Conservation (phyloP, 768 basidiomycete genomes). For the Pleurotus eryngii region DNA sequence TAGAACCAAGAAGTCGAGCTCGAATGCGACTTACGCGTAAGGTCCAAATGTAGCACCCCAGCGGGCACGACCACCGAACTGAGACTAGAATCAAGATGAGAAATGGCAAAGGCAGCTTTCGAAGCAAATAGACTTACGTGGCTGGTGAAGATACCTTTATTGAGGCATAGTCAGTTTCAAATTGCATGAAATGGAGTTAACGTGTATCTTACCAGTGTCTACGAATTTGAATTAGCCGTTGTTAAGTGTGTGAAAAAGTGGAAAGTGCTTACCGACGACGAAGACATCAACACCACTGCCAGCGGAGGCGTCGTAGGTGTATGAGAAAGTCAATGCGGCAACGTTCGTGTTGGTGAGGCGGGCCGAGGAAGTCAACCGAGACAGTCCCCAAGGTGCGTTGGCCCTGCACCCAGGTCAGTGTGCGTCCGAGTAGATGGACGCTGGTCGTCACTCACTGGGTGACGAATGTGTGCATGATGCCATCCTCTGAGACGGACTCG, state of each 20-base stretch:
- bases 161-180: not conserved
- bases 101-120: not conserved
- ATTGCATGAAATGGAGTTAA: not conserved
- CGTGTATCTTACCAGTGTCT: slow-evolving; percentile 22
- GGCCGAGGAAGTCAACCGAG: slow-evolving; percentile 21
- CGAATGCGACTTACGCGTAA: slow-evolving; percentile 10
- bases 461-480: slow-evolving; percentile 19
- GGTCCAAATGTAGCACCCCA: slow-evolving; percentile 37
- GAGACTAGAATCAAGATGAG: slow-evolving; percentile 15
- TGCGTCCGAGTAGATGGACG: not conserved
- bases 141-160: slow-evolving; percentile 16
- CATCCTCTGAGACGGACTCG: slow-evolving; percentile 26
- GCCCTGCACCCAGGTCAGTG: slow-evolving; percentile 14
- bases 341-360: slow-evolving; percentile 13
- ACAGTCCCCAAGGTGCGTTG: slow-evolving; percentile 31
- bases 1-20: not conserved
- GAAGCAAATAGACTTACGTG: slow-evolving; percentile 17
- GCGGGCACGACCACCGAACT: slow-evolving; percentile 40
- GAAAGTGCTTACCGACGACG: slow-evolving; percentile 30
- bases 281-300: slow-evolving; percentile 40
- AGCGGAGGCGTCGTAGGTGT: slow-evolving; percentile 27
- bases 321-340: slow-evolving; percentile 19
- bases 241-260: not conserved
- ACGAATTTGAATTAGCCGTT: not conserved
- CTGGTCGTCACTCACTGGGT: slow-evolving; percentile 1